Evolutionary conservation across 1,139 yeast genomes (phyloP).

Genomic region (Candida sp.): DNA sequence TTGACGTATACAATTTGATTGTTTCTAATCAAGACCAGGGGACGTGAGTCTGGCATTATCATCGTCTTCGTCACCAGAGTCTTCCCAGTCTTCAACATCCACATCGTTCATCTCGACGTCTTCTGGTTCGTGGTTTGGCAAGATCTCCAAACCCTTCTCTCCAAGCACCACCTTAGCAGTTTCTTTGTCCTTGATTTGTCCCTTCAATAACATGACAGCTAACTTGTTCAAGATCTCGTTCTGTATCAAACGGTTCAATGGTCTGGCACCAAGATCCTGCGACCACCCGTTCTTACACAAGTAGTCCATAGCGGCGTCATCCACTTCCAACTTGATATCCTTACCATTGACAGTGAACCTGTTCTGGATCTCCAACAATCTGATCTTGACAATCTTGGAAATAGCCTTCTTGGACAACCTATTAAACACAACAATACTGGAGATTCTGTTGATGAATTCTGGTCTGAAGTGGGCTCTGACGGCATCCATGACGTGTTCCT

Average conservation of each 20-base stretch:
- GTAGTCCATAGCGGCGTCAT: conserved; percentile 78
- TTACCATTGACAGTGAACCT: conserved; percentile 88
- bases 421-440: conserved; percentile 92
- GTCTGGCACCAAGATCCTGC: conserved; percentile 95
- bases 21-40: conserved; percentile 11
- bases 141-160: conserved; percentile 70
- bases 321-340: conserved; percentile 68
- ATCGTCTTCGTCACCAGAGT: conserved; percentile 57
- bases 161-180: conserved; percentile 68
- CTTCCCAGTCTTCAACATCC: conserved; percentile 60
- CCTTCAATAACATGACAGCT: conserved; percentile 87
- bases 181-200: conserved; percentile 90
- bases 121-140: conserved; percentile 84
- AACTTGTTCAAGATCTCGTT: conserved; percentile 82
- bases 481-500: conserved; percentile 79
- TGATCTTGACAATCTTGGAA: conserved; percentile 85
- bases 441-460: conserved; percentile 94
- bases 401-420: conserved; percentile 91
- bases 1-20: not conserved
- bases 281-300: conserved; percentile 88
- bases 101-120: conserved; percentile 59
- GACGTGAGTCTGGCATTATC: conserved; percentile 24
- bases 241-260: conserved; percentile 93
- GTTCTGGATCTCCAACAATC: conserved; percentile 82
- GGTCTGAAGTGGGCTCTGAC: conserved; percentile 97